Evolutionary conservation across 768 basidiomycete species (phyloP), one percentile per base, ranked within the genome.

Genomic region (Astraeus odoratus): DNA sequence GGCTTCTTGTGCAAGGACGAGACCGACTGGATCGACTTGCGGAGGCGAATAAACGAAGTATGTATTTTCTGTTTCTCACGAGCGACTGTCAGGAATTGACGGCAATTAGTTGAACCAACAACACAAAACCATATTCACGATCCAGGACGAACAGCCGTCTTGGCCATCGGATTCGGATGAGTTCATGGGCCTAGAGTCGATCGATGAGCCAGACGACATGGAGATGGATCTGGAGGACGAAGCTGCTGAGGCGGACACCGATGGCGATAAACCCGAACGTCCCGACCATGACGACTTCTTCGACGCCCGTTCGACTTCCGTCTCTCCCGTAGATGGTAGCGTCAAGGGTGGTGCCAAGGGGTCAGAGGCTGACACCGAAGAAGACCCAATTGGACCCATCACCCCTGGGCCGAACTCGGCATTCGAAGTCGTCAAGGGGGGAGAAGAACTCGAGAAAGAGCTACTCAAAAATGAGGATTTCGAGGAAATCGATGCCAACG

Each of bases 1-100:
- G 94, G 94, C 9, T 98, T 99, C 60, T 58, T 97, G 52, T 83
- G 85, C 60, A 78, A 77, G 55, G 80, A 88, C 57, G 85, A 90
- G 65, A 69, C 59, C 15, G 95, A 98, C 43, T 98, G 91, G 87
- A 62, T 72, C 13, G 91, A 97, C 65, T 77, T 97, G 44, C 73
- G 80, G 51, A 68, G 64, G 47, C 71, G 90, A 41, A 81, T 90
- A 27, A 72, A 68, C 2, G 82, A 87, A 65, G 92, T 95, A 42
- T 42, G 83, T 65, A 24, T 33, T 46, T 46, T 49, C 20, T 18
- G 3, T 5, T 12, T 25, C 18, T 39, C 16, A 37, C 5, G 24
- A 35, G 2, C 25, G 22, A 6, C 45, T 19, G 36, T 43, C 39
- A 29, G 19, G 36, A 6, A 44, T 39, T 50, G 36, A 34, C 23